Conservation (phyloP, 805 yeast genomes). For the Kodamaea jinghongensis region DNA sequence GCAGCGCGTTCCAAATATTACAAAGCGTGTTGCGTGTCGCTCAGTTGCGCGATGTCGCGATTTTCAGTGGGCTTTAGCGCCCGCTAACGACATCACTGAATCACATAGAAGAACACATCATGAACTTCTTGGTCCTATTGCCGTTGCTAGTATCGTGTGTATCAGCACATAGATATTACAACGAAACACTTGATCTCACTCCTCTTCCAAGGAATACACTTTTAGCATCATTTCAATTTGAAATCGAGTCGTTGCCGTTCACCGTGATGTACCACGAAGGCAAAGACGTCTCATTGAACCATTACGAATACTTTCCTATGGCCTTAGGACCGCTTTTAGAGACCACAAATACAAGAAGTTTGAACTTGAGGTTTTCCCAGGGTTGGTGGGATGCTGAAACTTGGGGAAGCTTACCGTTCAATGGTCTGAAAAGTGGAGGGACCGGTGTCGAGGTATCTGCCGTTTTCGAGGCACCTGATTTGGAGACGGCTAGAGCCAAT, state of each 20-base stretch:
- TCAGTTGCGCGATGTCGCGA: too few relatives aligned
- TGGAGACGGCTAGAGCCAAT: conserved; percentile 52
- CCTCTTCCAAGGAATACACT: conserved; percentile 76
- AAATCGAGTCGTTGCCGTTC: conserved; percentile 51
- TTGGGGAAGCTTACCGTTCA: conserved; percentile 79
- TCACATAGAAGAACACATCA: neutral
- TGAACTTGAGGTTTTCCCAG: conserved; percentile 84
- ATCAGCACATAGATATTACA: conserved; percentile 32
- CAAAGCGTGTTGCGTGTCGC: too few relatives aligned
- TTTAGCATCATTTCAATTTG: conserved; percentile 69
- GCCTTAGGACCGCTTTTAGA: conserved; percentile 74
- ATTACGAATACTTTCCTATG: conserved; percentile 74
- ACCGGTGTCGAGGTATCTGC: conserved; percentile 96
- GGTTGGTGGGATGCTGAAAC: conserved; percentile 92
- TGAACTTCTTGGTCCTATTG: conserved; percentile 5
- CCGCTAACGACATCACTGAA: too few relatives aligned
- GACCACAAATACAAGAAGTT: conserved; percentile 62
- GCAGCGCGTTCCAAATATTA: too few relatives aligned
- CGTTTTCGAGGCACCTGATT: conserved; percentile 59
- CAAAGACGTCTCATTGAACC: conserved; percentile 19
- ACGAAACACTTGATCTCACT: conserved; percentile 58
- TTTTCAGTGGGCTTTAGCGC: too few relatives aligned
- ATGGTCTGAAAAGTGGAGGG: conserved; percentile 80
- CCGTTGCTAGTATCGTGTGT: conserved; percentile 5
- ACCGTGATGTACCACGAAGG: conserved; percentile 19